Evolutionary conservation across 805 yeast genomes (phyloP), one percentile per base, ranked within the genome.

Genomic region (Candida sithepensis): DNA sequence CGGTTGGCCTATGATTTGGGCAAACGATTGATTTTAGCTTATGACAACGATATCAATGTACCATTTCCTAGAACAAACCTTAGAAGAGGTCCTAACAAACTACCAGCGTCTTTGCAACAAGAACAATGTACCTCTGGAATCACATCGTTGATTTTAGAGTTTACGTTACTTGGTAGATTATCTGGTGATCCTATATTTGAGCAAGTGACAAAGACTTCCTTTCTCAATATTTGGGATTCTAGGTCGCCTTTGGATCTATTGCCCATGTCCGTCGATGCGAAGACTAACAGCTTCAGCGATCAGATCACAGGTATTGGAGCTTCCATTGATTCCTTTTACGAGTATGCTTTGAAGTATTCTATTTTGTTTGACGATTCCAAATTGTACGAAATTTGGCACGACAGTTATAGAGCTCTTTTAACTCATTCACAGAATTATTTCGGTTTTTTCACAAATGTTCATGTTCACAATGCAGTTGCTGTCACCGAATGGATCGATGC

Each of bases 61-160:
- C 97, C 97, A 0, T 71, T 76, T n/a, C 89, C 98, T 0, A 68
- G 97, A 50, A 78, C 88, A 8, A 88, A 91, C 60, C 63, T 91
- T 21, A 67, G 67, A 16, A 56, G 68, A 20, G 92, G 91, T 0
- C 69, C 78, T 1, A 45, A 65, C 32, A 44, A 68, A 0, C 52
- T 82, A 0, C 80, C 85, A 0, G 50, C 64, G 6, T 58, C 61
- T 1, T 51, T 79, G 4, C 74, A 78, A 43, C 54, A 69, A 12
- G 95, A 88, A 51, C 90, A 90, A 6, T 90, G 96, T 61, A 78
- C 90, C 0, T 85, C 97, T 0, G 97, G 97, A 2, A 92, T 91
- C 16, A 85, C 90, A 0, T 81, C 91, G 1, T 87, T 96, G 2
- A 74, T 89, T 50, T 69, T 91, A 34, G 98, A 91, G 65, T 79